Base-by-base conservation (phyloP, 768 basidiomycete species). In the Tulasnella sp. region DNA sequence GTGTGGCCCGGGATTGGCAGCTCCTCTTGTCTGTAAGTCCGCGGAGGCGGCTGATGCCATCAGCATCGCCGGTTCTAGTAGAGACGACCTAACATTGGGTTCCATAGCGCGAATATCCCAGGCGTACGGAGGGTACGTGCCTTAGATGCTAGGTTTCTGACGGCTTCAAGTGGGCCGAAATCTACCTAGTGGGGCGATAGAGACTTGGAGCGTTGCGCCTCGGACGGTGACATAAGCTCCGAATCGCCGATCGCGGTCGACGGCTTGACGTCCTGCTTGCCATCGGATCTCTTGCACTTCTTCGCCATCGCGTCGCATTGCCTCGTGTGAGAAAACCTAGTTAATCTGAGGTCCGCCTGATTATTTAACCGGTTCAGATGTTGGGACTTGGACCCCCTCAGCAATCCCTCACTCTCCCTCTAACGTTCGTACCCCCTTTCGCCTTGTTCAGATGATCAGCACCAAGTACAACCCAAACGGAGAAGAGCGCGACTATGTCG, bases 401-500 rank as follows among this genome's bases (percentile, higher is more conserved):
- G 6, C 62, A 27, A 31, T n/a, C 62, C 62, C 34, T n/a, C 27
- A 36, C 5, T 19, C 36, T 74, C 44, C 72, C 73, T 74, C 31
- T 44, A 44, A 44, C 38, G 19, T 10, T 39, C 39, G 39, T 39
- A 24, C 36, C 38, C 38, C 38, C 73, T 74, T 3, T 74, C 27
- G 42, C 27, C 71, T 40, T 27, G 21, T 68, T 34, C 62, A 27
- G 34, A 76, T 76, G 75, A 52, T 58, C 75, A 76, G 75, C 75
- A 76, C 38, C 39, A 76, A 76, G 75, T 76, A 58, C 36, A 44
- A 52, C 24, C 39, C 44, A 34, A 46, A 38, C 34, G 73, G 44
- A 40, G 75, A 76, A 3, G 77, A 72, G 18, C 77, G 93, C 76
- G 92, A 91, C 75, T 95, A 95, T 84, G 85, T 91, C 73, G 87